Evolutionary conservation across 2,329 filamentous ascomycete species (phyloP), one percentile per base, ranked within the genome.

Genomic region (Thelonectria rubi): DNA sequence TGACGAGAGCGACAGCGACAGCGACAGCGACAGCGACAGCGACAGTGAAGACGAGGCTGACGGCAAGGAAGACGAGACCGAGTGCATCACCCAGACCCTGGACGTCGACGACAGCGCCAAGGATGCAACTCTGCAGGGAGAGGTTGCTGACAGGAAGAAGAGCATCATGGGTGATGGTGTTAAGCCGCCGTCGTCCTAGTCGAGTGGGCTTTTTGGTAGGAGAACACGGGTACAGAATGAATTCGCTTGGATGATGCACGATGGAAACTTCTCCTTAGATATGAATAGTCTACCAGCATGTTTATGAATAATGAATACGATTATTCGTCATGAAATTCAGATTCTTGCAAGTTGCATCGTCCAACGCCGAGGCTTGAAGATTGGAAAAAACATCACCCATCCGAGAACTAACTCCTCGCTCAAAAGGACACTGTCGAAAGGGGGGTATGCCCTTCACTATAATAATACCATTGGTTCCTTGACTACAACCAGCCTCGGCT

Each of bases 101-200:
- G 80, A 82, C 62, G 78, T 82, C 12, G 80, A 82, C 57, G 80
- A 82, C 69, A 79, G 77, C 37, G 77, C 79, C 20, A 80, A 77
- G 65, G 80, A 82, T 53, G 80, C 80, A 15, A 80, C 78, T 4
- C 71, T 80, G 26, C 70, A 74, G 11, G 76, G 75, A 2, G 72
- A 70, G 12, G 66, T 74, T 9, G 66, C 65, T 47, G 73, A 78
- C 32, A 73, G 73, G 63, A 76, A 74, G 63, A 74, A 72, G 62
- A 78, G 75, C 51, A 79, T 79, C 21, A 68, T 74, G 53, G 75
- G 75, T 2, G 67, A 71, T 51, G 58, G 58, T 14, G 56, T 54
- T 6, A 58, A 58, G 58, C 17, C 50, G 14, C 14, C 15, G 5
- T 49, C 30, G 34, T n/a, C 30, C 18, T 49, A 49, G 45, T 30